Conservation (phyloP, 805 yeast species). For the Metschnikowia drakensbergensis region DNA sequence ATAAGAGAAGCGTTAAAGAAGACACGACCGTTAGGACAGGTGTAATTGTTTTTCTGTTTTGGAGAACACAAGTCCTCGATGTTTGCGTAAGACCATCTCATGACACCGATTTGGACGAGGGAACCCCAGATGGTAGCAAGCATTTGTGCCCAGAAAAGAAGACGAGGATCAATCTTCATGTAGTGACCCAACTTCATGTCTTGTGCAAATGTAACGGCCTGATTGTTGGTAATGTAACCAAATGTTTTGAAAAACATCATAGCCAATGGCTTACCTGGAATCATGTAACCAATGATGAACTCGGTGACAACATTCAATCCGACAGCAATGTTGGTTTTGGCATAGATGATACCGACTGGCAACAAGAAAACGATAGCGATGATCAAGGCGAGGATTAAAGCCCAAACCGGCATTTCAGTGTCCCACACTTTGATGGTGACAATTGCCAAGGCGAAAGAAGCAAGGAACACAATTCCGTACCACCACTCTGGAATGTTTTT, state of each 20-base stretch:
- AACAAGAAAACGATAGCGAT: conserved; percentile 38
- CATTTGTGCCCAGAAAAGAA: conserved; percentile 41
- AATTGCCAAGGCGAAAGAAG: conserved; percentile 33
- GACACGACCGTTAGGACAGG: conserved; percentile 41
- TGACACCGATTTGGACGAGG: conserved; percentile 38
- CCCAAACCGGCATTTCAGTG: conserved; percentile 44
- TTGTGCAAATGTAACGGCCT: conserved; percentile 48
- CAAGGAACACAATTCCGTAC: conserved; percentile 30
- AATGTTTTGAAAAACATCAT: conserved; percentile 47
- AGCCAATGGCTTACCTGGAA: conserved; percentile 47
- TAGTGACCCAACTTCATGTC: conserved; percentile 45
- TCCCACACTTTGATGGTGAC: conserved; percentile 37
- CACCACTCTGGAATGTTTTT: conserved; percentile 45
- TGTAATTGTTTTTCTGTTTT: conserved; percentile 27
- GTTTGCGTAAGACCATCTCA: conserved; percentile 40
- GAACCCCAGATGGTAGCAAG: conserved; percentile 40
- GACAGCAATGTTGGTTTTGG: conserved; percentile 35
- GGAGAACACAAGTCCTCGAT: conserved; percentile 34
- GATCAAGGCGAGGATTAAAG: conserved; percentile 34
- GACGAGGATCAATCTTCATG: conserved; percentile 40
- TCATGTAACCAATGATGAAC: conserved; percentile 41
- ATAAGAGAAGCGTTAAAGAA: conserved; percentile 43
- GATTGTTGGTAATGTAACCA: conserved; percentile 46
- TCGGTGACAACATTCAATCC: conserved; percentile 43
- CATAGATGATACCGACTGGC: conserved; percentile 38